Conservation (phyloP, 2,329 filamentous ascomycete species). For the Aspergillus awamori region DNA sequence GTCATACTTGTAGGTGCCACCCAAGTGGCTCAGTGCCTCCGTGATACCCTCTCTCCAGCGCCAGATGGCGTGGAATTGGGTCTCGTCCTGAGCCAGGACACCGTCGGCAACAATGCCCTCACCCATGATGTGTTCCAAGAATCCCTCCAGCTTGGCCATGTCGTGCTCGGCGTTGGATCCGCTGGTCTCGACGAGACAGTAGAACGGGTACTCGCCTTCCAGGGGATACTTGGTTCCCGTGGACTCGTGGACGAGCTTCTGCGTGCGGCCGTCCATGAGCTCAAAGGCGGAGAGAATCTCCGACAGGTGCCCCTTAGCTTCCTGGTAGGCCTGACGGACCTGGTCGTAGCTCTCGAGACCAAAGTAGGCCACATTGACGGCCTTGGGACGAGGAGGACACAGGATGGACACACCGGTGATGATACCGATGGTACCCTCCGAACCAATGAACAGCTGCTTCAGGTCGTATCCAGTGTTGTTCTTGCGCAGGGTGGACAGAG, state of each 20-base stretch:
- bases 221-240: conserved; percentile 78
- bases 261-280: conserved; percentile 87
- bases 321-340: conserved; percentile 80
- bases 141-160: conserved; percentile 82
- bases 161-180: conserved; percentile 95
- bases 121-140: conserved; percentile 89
- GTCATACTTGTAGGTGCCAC: conserved; percentile 98
- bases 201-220: conserved; percentile 85
- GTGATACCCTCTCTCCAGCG: conserved; percentile 90
- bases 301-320: conserved; percentile 85
- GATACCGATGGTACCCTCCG: conserved; percentile 91
- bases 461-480: conserved; percentile 99
- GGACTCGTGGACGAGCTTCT: conserved; percentile 73
- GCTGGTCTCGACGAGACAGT: conserved; percentile 94
- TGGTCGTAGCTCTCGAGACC: conserved; percentile 89
- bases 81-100: conserved; percentile 89
- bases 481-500: conserved; percentile 85
- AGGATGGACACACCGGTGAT: conserved; percentile 88
- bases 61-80: conserved; percentile 84
- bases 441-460: conserved; percentile 95
- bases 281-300: conserved; percentile 98
- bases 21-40: conserved; percentile 84
- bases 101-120: conserved; percentile 86
- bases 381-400: conserved; percentile 82
- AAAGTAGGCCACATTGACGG: conserved; percentile 93